Conservation (phyloP, 352 stramenopile genomes). For the Globisporangium sylvaticum region DNA sequence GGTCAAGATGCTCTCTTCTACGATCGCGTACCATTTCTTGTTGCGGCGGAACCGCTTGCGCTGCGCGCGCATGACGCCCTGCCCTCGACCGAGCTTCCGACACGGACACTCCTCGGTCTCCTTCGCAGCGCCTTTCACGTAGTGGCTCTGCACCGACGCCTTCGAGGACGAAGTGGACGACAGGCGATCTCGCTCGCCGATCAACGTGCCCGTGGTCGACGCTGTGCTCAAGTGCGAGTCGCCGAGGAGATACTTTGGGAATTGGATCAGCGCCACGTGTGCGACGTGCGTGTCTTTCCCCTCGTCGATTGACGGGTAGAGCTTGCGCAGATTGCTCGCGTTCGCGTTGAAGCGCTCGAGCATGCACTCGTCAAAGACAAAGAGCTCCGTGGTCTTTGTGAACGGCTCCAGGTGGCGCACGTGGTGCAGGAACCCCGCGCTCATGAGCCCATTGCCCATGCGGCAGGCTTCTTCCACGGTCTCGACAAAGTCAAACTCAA, state of each 20-base stretch:
- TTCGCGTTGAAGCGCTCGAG: constrained; percentile 19
- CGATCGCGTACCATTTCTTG: constrained; percentile 46
- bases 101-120: constrained; percentile 34
- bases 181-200: constrained; percentile 14
- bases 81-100: constrained; percentile 39
- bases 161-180: constrained; percentile 26
- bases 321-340: constrained; percentile 16
- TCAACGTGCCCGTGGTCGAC: background rate
- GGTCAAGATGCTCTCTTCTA: constrained; percentile 34
- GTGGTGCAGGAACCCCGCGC: constrained; percentile 63
- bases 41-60: constrained; percentile 41
- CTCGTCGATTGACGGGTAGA: constrained; percentile 2
- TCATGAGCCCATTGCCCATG: constrained; percentile 61
- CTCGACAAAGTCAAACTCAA: constrained; percentile 50
- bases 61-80: constrained; percentile 23
- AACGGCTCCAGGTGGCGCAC: constrained; percentile 40
- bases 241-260: background rate
- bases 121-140: constrained; percentile 15
- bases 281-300: constrained; percentile 10
- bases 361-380: constrained; percentile 46
- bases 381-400: constrained; percentile 37
- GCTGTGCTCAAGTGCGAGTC: constrained; percentile 9
- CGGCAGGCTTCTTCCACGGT: constrained; percentile 44
- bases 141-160: constrained; percentile 18
- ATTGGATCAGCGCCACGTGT: background rate